Evolutionary conservation across 805 yeast species (phyloP), one percentile per base, ranked within the genome.

Genomic region (Lipomyces chichibuensis): DNA sequence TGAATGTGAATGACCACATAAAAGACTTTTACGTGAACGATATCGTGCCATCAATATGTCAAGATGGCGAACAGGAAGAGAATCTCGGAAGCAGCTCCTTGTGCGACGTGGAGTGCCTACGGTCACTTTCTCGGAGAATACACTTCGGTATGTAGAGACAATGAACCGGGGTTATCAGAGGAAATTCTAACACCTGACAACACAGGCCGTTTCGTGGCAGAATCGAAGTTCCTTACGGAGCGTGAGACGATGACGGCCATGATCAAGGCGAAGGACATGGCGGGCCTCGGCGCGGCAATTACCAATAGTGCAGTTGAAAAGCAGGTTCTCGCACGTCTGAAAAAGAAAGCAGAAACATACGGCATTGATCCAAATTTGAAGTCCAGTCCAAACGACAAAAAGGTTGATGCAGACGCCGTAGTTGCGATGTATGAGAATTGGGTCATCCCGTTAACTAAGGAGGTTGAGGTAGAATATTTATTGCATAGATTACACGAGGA

Each of bases 361-460:
- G 97, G 97, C 39, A 53, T 61, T 17, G 71, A 68, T 32, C 69
- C 69, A n/a, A 49, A 23, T 52, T 52, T 52, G 33, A 23, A 7
- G 13, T 85, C 91, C 17, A 80, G 91, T 75, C 85, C 90, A 73
- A 72, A 73, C 59, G 83, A 83, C 64, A 81, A 84, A 4, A 91
- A 91, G 76, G 89, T 95, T 35, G 84, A 90, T 57, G 94, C 97
- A 0, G 93, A 91, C 71, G 85, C 86, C 14, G 85, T 95, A 71
- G 97, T 93, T 13, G 83, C 85, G 66, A 88, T 95, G 69, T 95
- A 94, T 81, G 87, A 89, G 77, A 92, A 92, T 57, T 89, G 87
- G 80, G 90, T 95, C 54, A 95, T 95, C 73, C 98, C 98, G 9
- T 81, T 95, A 76, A 95, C 99, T 7, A 95, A 94, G 78, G 89